Conservation (phyloP, 2,329 filamentous ascomycete genomes). For the Metarhizium rileyi region DNA sequence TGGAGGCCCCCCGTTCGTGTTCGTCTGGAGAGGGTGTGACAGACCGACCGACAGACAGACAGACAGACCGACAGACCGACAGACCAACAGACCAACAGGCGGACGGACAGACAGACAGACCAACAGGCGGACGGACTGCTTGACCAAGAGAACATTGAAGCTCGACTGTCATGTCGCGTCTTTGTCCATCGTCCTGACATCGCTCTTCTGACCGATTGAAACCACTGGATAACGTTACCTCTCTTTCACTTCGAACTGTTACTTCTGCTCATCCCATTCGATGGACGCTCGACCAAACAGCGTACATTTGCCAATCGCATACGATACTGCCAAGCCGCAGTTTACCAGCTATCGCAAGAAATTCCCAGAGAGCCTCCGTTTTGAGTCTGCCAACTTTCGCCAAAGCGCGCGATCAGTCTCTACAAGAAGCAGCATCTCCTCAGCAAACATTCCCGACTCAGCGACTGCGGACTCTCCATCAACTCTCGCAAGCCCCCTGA, state of each 20-base stretch:
- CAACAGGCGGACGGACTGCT: background rate
- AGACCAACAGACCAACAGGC: no score
- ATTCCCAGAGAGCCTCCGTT: constrained; percentile 22
- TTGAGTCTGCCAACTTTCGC: constrained; percentile 17
- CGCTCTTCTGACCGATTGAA: background rate
- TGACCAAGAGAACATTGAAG: background rate
- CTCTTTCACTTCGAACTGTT: background rate
- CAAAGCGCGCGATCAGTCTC: constrained; percentile 27
- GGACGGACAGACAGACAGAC: no score
- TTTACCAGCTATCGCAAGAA: constrained; percentile 12
- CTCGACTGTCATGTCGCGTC: background rate
- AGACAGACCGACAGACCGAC: no score
- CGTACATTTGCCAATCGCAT: background rate
- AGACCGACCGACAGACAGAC: no score
- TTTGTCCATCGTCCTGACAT: background rate
- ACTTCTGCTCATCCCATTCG: background rate
- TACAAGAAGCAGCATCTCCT: constrained; percentile 28
- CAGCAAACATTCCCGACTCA: constrained; percentile 27
- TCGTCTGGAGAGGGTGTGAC: background rate
- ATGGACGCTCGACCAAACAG: constrained; percentile 9
- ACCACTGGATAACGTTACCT: background rate
- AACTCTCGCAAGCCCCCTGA: constrained; percentile 25
- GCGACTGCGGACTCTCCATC: constrained; percentile 28
- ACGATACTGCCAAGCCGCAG: no score
- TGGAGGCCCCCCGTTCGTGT: no score